Evolutionary conservation across 2,329 filamentous ascomycete genomes (phyloP).

Genomic region (Aureobasidium sp.): DNA sequence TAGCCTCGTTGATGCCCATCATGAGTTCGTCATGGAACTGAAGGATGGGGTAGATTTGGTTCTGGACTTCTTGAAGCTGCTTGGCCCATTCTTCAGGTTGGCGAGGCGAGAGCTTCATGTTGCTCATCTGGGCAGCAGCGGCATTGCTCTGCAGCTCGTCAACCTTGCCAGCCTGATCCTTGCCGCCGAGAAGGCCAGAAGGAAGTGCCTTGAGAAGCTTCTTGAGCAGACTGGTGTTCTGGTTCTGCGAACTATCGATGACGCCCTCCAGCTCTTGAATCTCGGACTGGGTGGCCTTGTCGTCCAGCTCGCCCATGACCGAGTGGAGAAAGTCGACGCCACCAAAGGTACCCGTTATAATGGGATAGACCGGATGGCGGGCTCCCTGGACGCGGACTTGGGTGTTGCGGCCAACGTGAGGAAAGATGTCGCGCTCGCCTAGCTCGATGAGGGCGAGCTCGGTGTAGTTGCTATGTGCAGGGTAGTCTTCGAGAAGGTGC

Average conservation of each 20-base stretch:
- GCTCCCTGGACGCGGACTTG: conserved; percentile 37
- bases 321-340: conserved; percentile 45
- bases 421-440: conserved; percentile 44
- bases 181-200: conserved; percentile 66
- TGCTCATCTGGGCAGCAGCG: conserved; percentile 50
- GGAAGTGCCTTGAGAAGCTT: conserved; percentile 77
- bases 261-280: conserved; percentile 62
- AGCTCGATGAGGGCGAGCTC: conserved; percentile 46
- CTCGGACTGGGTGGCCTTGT: conserved; percentile 42
- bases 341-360: conserved; percentile 49
- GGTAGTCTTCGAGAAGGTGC: conserved; percentile 48
- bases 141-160: conserved; percentile 74
- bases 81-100: conserved; percentile 75
- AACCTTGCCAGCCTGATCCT: conserved; percentile 65
- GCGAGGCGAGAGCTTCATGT: conserved; percentile 61
- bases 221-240: conserved; percentile 66
- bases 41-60: conserved; percentile 80
- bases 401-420: conserved; percentile 41
- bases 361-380: conserved; percentile 39
- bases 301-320: conserved; percentile 42
- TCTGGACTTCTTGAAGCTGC: conserved; percentile 65
- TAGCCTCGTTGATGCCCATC: conserved; percentile 65
- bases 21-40: conserved; percentile 86
- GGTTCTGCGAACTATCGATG: conserved; percentile 53
- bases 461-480: conserved; percentile 48